Evolutionary conservation across 1,284 basidiomycete genomes (phyloP), one percentile per base, ranked within the genome.

Genomic region (Ustilago bromivora): DNA sequence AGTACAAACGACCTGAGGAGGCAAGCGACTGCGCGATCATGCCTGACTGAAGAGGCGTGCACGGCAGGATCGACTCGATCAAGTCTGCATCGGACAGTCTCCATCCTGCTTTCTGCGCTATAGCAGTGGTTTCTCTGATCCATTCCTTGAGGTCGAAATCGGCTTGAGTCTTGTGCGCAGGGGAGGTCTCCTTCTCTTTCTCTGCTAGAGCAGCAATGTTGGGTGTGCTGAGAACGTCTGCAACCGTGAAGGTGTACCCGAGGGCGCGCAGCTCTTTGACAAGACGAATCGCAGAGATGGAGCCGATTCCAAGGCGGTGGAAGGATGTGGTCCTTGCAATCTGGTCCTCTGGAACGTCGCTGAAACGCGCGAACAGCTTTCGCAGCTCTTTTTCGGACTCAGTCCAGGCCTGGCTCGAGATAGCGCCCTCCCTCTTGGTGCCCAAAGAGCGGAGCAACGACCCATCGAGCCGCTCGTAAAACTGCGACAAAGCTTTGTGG

Each of bases 11-110:
- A 28, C 82, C 82, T 1, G 57, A 53, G 7, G 71, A 76, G 4
- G 75, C 72, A 28, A 83, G 67, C 15, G 78, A 77, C 49, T 84
- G 80, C 0, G 81, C 70, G 47, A 86, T 78, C 81, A 85, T 84
- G 8, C 83, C 82, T 1, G 77, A 62, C 58, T 86, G 85, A 53
- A 85, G 67, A 7, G 85, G 84, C 19, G 84, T 85, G 65, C 82
- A 84, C 0, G 85, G 84, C 49, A 81, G 10, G 34, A 80, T 60
- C 13, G 74, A 66, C 34, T 41, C 60, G 57, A 80, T 64, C 28
- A 68, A 36, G 51, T 77, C 79, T 17, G 36, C 40, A 11, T 17
- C 49, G 19, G 61, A 65, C 13, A 76, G 56, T 46, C 28, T 59
- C 61, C 67, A 71, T 19, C 23, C 56, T 17, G 61, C 66, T 3